Evolutionary conservation across 371 early-diverging fungal species (phyloP).

Genomic region (Furculomyces boomerangus): DNA sequence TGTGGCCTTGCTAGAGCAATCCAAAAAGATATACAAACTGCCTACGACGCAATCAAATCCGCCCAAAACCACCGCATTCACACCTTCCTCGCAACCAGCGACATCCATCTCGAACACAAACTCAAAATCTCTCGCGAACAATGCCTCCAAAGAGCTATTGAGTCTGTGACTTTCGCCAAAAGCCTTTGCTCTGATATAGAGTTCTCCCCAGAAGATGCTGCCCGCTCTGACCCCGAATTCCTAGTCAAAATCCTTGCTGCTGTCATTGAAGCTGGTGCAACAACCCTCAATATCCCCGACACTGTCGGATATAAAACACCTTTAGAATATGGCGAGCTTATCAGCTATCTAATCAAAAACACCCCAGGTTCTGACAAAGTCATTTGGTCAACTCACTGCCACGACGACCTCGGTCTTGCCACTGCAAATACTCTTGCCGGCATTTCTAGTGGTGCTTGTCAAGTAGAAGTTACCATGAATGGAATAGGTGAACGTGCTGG

Average conservation of each 20-base stretch:
- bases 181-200: conserved; percentile 54
- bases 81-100: conserved; percentile 88
- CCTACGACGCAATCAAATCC: conserved; percentile 67
- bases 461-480: conserved; percentile 93
- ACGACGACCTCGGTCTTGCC: conserved; percentile 90
- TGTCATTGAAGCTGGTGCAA: conserved; percentile 89
- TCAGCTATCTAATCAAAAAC: conserved; percentile 57
- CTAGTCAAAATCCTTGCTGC: conserved; percentile 60
- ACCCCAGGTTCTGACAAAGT: conserved; percentile 55
- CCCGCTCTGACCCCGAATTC: conserved; percentile 73
- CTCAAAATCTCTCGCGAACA: conserved; percentile 73
- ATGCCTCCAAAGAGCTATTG: conserved; percentile 66
- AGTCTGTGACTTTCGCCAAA: conserved; percentile 60
- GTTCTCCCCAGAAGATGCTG: conserved; percentile 90
- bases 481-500: conserved; percentile 97
- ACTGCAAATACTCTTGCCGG: conserved; percentile 91
- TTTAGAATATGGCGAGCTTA: conserved; percentile 68
- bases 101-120: conserved; percentile 86
- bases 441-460: conserved; percentile 74
- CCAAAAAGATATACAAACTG: conserved; percentile 67
- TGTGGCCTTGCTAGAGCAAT: conserved; percentile 83
- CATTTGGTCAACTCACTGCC: conserved; percentile 87
- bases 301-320: conserved; percentile 91
- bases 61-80: conserved; percentile 83
- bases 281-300: conserved; percentile 90